Conservation (phyloP, 257 asterid genomes). For the Penstemon newberryi region DNA sequence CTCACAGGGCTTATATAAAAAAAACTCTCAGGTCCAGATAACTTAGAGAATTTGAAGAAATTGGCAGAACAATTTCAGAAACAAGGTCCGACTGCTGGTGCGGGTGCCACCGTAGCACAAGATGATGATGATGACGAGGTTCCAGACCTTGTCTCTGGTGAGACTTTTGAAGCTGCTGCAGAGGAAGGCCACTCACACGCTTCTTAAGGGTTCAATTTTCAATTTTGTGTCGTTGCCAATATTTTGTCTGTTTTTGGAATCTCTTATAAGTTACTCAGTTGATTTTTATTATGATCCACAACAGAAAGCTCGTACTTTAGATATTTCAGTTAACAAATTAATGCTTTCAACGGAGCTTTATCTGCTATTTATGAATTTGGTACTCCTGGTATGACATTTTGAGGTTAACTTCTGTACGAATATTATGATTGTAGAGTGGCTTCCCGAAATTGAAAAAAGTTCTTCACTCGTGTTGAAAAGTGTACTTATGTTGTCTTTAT, state of each 20-base stretch:
- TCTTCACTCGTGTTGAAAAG: no score
- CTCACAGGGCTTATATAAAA: not conserved
- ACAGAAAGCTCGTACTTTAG: constrained; percentile 21
- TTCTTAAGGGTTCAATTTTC: constrained; percentile 32
- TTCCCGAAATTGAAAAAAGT: no score
- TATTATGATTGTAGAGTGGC: no score
- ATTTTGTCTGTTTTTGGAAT: constrained; percentile 32
- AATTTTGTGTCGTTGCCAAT: constrained; percentile 37
- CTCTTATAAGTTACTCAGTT: constrained; percentile 33
- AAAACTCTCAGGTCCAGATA: constrained; percentile 62
- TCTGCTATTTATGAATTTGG: constrained; percentile 8
- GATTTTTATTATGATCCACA: constrained; percentile 31
- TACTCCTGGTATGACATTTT: not conserved
- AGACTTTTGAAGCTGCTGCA: constrained; percentile 75
- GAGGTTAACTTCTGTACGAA: not conserved
- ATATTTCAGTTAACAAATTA: constrained; percentile 23
- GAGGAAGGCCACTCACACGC: constrained; percentile 55
- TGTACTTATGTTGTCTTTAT: no score
- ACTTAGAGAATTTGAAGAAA: constrained; percentile 76
- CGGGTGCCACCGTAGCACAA: constrained; percentile 23
- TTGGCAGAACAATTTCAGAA: constrained; percentile 80
- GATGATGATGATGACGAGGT: constrained; percentile 70
- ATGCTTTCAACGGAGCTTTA: not conserved
- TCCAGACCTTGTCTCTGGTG: constrained; percentile 71
- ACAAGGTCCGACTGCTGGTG: constrained; percentile 52